A percentile compares a stretch with the other conserved stretches of the same genome.
These are phyloP conservation scores for Penicillium soppii DNA, from an alignment of 495 filamentous ascomycete genomes.

Conservation along the genomic window DNA sequence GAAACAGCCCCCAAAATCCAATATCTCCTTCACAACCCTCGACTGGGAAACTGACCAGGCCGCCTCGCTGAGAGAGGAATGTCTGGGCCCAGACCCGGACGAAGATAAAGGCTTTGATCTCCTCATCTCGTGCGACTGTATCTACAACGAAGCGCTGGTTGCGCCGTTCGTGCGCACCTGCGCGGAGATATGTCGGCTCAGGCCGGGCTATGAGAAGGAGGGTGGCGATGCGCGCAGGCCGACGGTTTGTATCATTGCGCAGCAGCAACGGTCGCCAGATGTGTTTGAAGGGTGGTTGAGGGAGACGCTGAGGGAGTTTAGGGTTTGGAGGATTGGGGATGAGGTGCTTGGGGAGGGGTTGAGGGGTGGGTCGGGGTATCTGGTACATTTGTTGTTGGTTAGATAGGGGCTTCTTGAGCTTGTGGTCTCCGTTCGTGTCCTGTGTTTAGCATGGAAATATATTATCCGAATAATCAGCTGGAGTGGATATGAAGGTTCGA, in stretches of 20 bases:
- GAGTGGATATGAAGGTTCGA: too few relatives aligned
- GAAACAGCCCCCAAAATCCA: slow-evolving; percentile 8
- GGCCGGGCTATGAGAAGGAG: slow-evolving; percentile 28
- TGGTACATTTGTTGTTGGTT: slow-evolving; percentile 42
- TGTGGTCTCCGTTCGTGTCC: too few relatives aligned
- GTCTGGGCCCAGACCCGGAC: slow-evolving; percentile 16
- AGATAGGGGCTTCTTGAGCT: too few relatives aligned
- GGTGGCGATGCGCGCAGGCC: slow-evolving; percentile 27
- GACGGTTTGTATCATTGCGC: slow-evolving; percentile 72
- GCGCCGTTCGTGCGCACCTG: slow-evolving; percentile 81
- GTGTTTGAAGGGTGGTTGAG: slow-evolving; percentile 84
- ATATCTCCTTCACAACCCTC: slow-evolving; percentile 42
- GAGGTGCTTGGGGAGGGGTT: slow-evolving; percentile 54
- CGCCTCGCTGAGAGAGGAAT: slow-evolving; percentile 28
- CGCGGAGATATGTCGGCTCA: slow-evolving; percentile 68
- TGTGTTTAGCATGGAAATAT: too few relatives aligned
- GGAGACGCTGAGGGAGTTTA: slow-evolving; percentile 63
- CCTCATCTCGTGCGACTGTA: slow-evolving; percentile 81
- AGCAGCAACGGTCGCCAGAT: slow-evolving; percentile 79
- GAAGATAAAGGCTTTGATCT: slow-evolving; percentile 50
- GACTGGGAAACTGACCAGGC: slow-evolving; percentile 48
- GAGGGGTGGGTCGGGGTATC: slow-evolving; percentile 47
- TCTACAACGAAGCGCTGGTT: slow-evolving; percentile 86
- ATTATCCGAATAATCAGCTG: too few relatives aligned
- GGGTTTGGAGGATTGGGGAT: slow-evolving; percentile 76